Conservation (phyloP, 1,284 basidiomycete species). For the Heterobasidion occidentale region DNA sequence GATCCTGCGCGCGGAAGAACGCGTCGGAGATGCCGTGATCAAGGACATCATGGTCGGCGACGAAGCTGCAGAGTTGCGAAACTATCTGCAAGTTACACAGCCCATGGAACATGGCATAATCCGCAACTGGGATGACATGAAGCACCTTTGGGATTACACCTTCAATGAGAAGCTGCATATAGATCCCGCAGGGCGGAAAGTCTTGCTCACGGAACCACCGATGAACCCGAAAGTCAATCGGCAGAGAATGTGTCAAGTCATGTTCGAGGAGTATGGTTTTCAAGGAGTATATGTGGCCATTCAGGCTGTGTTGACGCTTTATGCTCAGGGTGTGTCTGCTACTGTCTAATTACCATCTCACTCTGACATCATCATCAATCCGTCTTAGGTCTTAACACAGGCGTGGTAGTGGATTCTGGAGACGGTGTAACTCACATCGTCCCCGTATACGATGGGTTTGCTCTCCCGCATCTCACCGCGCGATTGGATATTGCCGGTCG, state of each 20-base stretch:
- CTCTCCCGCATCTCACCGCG: slow-evolving; percentile 90
- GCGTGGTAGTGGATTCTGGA: slow-evolving; percentile 97
- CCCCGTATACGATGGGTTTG: slow-evolving; percentile 95
- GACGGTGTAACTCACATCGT: slow-evolving; percentile 99
- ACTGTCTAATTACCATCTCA: background rate
- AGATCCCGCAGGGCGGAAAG: slow-evolving; percentile 83
- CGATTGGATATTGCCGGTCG: slow-evolving; percentile 96
- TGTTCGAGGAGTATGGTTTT: slow-evolving; percentile 99
- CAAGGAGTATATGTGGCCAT: slow-evolving; percentile 96
- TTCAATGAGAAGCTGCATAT: slow-evolving; percentile 94
- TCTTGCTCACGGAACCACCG: slow-evolving; percentile 97
- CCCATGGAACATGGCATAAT: slow-evolving; percentile 99
- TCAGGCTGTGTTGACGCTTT: slow-evolving; percentile 96
- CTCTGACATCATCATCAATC: no score
- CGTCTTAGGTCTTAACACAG: slow-evolving; percentile 53
- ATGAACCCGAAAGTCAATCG: slow-evolving; percentile 97
- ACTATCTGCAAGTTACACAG: slow-evolving; percentile 94
- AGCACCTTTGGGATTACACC: slow-evolving; percentile 96
- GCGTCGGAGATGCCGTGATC: slow-evolving; percentile 75
- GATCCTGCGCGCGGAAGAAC: slow-evolving; percentile 96
- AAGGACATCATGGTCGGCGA: slow-evolving; percentile 98
- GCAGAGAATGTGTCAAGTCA: slow-evolving; percentile 93
- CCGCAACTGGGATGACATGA: slow-evolving; percentile 99
- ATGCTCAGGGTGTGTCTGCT: slow-evolving; percentile 76
- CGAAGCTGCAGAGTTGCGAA: slow-evolving; percentile 90